A percentile compares a stretch with the other conserved stretches of the same genome.
Conservation (phyloP, 352 stramenopile genomes). For the Phytophthora pistaciae region DNA sequence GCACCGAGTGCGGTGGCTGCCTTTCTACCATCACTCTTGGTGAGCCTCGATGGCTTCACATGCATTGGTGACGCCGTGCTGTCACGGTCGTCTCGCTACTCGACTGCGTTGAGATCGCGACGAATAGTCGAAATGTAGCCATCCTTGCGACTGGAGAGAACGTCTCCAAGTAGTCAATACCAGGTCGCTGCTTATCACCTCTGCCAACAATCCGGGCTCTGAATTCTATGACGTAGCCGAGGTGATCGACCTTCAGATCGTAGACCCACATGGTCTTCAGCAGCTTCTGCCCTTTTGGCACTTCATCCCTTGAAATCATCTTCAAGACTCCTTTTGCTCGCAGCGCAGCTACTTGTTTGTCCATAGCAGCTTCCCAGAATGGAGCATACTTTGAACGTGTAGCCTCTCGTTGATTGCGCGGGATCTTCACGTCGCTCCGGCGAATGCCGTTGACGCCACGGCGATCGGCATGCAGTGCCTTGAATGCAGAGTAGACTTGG, state of each 20-base stretch:
- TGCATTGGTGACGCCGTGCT: no score
- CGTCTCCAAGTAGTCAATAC: constrained; percentile 12
- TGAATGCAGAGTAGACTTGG: neutral
- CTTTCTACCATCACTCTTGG: no score
- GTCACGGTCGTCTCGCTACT: no score
- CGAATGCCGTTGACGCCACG: neutral
- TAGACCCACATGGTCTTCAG: constrained; percentile 21
- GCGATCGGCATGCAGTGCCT: constrained; percentile 1
- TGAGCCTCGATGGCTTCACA: no score
- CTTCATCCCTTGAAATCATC: neutral
- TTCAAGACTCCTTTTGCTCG: neutral
- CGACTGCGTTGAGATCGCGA: neutral
- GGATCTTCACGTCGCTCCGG: neutral
- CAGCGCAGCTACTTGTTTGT: neutral
- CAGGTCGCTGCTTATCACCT: constrained; percentile 11
- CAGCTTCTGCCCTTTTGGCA: neutral
- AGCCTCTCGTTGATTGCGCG: neutral
- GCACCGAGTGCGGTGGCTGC: no score
- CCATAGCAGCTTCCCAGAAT: neutral
- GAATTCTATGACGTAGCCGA: constrained; percentile 12
- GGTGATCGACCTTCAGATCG: constrained; percentile 12
- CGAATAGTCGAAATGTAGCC: constrained; percentile 14
- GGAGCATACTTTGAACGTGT: neutral
- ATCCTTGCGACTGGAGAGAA: constrained; percentile 15
- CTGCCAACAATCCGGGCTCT: constrained; percentile 15